Conservation (phyloP, 768 basidiomycete species). For the Leccinellum albellum region DNA sequence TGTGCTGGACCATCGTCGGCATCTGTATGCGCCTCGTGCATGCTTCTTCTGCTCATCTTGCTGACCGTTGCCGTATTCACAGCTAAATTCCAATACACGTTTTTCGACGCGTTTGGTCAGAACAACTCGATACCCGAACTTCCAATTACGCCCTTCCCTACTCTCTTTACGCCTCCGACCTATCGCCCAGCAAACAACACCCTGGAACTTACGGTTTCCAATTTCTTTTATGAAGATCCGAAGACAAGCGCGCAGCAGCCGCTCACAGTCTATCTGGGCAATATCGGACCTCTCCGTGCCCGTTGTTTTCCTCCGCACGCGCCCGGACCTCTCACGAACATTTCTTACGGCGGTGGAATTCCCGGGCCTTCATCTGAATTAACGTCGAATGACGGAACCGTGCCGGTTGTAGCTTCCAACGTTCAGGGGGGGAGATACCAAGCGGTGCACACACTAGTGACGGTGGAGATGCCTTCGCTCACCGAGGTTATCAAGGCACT, state of each 20-base stretch:
- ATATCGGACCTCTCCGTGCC: conserved; percentile 78
- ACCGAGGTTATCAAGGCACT: conserved; percentile 74
- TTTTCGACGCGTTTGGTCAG: conserved; percentile 85
- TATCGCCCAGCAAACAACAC: conserved; percentile 70
- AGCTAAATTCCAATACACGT: conserved; percentile 95
- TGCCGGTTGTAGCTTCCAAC: conserved; percentile 14
- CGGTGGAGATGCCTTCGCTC: conserved; percentile 81
- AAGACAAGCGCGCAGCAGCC: conserved; percentile 62
- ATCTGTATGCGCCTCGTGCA: conserved; percentile 61
- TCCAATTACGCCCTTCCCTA: conserved; percentile 89
- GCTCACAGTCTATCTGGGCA: conserved; percentile 85
- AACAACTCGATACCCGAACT: conserved; percentile 71
- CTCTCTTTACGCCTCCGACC: conserved; percentile 73
- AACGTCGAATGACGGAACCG: conserved; percentile 23
- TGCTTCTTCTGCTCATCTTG: conserved; percentile 7
- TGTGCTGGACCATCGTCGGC: conserved; percentile 95
- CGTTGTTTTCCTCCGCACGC: conserved; percentile 73
- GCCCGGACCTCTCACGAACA: conserved; percentile 62
- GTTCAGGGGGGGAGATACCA: conserved; percentile 46
- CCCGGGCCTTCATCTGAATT: conserved; percentile 36
- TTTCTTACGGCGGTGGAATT: conserved; percentile 53
- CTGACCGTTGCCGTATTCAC: conserved; percentile 18
- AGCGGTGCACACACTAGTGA: conserved; percentile 73
- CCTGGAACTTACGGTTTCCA: conserved; percentile 80
- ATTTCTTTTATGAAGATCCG: conserved; percentile 81